Evolutionary conservation across 345 rosid species (phyloP), one percentile per base, ranked within the genome.

Genomic region (Acer campestre): DNA sequence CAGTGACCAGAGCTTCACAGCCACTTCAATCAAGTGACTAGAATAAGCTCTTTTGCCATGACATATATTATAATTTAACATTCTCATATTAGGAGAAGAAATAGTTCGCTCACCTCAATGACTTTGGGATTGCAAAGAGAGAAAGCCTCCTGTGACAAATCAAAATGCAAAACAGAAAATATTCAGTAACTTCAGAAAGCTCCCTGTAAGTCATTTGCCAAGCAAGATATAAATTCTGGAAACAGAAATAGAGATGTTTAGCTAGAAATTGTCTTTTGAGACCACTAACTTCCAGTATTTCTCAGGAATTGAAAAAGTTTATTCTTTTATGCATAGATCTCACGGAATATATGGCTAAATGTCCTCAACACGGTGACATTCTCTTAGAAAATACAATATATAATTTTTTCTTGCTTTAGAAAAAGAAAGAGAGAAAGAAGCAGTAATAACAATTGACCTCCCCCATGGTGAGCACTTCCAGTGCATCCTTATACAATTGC

Each of bases 391-490:
- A 71, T 31, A 73, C n/a, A n/a, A 17, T 7, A 17, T 9, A n/a
- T n/a, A 31, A n/a, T 35, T 56, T 8, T 56, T 56, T 20, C 17
- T 22, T 10, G 13, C 10, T 7, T 3, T 12, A 17, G 44, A 29
- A 22, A 46, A 23, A 14, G 65, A 55, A 63, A 62, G 42, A 70
- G 22, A 63, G 35, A 66, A 7, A 31, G 48, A 29, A 38, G 14
- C 14, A 11, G 17, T 23, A 44, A 17, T 31, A 20, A 79, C 35
- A 84, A 79, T 90, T 70, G 20, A 93, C 99, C 96, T 95, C 97
- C 44, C 94, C 97, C 98, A 91, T 96, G 53, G 86, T 83, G 63
- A 96, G 98, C 74, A 92, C 95, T 87, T 96, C 97, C 48, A 93
- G 22, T 31, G 98, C 99, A 84, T 96, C 98, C 67, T 84, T 77